Evolutionary conservation across 148 eudicot genomes (phyloP).

Genomic region (Nepenthes mirabilis): DNA sequence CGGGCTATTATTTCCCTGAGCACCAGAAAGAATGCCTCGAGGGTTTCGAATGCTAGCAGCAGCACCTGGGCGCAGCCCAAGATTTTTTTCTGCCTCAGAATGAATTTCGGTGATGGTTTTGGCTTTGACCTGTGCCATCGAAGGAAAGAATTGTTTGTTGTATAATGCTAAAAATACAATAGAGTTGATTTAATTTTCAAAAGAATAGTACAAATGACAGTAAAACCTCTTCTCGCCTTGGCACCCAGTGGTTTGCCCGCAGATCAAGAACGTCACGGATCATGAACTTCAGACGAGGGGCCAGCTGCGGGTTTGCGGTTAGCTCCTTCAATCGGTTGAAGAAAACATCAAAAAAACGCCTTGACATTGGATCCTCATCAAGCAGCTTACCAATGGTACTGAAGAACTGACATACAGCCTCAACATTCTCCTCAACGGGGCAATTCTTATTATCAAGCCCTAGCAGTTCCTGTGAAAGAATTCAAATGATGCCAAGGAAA

Average conservation of each 20-base stretch:
- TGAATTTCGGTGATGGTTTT: conserved; percentile 79
- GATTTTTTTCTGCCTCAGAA: conserved; percentile 66
- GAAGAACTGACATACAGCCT: conserved; percentile 86
- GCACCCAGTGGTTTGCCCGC: conserved; percentile 71
- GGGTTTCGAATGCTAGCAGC: conserved; percentile 53
- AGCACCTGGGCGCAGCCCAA: conserved; percentile 75
- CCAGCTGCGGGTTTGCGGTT: conserved; percentile 47
- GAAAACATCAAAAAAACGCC: conserved; percentile 59
- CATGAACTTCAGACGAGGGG: conserved; percentile 73
- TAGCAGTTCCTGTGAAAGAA: conserved; percentile 53
- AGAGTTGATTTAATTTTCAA: neutral
- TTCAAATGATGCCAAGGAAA: neutral
- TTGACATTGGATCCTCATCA: conserved; percentile 61
- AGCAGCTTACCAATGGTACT: conserved; percentile 91
- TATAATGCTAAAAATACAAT: too few relatives aligned
- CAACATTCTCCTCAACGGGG: conserved; percentile 91
- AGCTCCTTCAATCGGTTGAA: conserved; percentile 61
- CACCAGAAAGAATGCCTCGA: conserved; percentile 38
- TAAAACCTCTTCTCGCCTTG: conserved; percentile 86
- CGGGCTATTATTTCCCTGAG: conserved; percentile 45
- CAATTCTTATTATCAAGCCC: conserved; percentile 68
- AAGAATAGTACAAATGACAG: neutral
- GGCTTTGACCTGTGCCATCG: conserved; percentile 52
- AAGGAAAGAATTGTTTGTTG: neutral
- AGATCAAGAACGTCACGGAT: conserved; percentile 70